Conservation (phyloP, 257 asterid genomes). For the Perilla frutescens region DNA sequence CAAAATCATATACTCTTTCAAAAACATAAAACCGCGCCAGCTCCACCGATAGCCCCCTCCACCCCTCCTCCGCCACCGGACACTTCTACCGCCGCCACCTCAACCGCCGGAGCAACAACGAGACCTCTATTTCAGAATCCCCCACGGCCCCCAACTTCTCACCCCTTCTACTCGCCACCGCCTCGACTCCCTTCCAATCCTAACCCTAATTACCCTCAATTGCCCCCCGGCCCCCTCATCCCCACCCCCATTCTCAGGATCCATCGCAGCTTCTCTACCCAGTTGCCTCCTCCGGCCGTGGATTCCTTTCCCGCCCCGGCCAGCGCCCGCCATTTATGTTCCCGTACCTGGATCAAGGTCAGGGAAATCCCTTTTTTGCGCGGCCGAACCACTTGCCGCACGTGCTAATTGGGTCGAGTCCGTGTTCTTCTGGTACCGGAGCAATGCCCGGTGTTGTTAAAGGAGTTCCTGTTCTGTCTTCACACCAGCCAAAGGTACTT, state of each 20-base stretch:
- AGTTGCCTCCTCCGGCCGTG: conserved; percentile 69
- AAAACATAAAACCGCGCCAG: conserved; percentile 44
- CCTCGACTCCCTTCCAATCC: conserved; percentile 54
- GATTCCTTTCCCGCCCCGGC: conserved; percentile 56
- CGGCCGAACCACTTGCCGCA: conserved; percentile 57
- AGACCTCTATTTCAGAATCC: conserved; percentile 47
- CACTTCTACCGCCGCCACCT: conserved; percentile 38
- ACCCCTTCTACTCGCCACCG: conserved; percentile 49
- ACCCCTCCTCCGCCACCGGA: conserved; percentile 62
- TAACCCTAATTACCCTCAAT: conserved; percentile 66
- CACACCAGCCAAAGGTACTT: conserved; percentile 62
- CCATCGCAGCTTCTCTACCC: conserved; percentile 66
- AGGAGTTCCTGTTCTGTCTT: conserved; percentile 56
- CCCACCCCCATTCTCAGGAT: conserved; percentile 48
- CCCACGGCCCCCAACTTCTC: conserved; percentile 47
- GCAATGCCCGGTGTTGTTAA: conserved; percentile 56
- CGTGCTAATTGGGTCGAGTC: conserved; percentile 42
- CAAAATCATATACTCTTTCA: conserved; percentile 26
- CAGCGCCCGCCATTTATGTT: conserved; percentile 54
- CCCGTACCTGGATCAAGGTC: conserved; percentile 60
- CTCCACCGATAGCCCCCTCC: conserved; percentile 58
- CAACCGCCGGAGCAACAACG: conserved; percentile 33
- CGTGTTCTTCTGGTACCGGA: conserved; percentile 42
- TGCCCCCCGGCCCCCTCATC: conserved; percentile 51
- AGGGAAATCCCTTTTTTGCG: conserved; percentile 45